Evolutionary conservation across 768 basidiomycete genomes (phyloP).

Genomic region (Psilocybe sp.): DNA sequence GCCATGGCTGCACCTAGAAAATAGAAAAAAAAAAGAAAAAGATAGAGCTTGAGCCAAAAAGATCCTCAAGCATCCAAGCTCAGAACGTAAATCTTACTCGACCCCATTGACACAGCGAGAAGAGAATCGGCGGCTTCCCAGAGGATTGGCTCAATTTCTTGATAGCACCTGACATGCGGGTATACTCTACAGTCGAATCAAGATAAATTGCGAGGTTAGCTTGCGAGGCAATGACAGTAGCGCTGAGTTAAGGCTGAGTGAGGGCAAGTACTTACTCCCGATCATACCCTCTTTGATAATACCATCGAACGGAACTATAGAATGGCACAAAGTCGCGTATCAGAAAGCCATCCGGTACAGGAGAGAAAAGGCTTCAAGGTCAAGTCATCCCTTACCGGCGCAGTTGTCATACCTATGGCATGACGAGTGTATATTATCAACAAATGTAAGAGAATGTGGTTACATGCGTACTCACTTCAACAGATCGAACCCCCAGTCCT

Average conservation of each 20-base stretch:
- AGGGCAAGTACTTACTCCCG: constrained; percentile 38
- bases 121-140: constrained; percentile 52
- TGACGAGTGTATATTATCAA: neutral
- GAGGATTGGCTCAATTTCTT: constrained; percentile 40
- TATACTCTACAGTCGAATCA: constrained; percentile 39
- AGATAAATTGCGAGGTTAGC: neutral
- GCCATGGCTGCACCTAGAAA: constrained; percentile 56
- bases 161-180: constrained; percentile 61
- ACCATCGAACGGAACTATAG: constrained; percentile 47
- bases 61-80: neutral
- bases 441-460: neutral
- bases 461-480: constrained; percentile 44
- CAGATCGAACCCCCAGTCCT: constrained; percentile 65
- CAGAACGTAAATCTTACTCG: constrained; percentile 35
- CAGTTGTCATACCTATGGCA: constrained; percentile 56
- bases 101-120: constrained; percentile 71
- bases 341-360: neutral
- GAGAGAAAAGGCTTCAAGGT: neutral
- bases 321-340: no score
- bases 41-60: neutral
- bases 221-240: neutral
- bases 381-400: constrained; percentile 36
- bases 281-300: constrained; percentile 53
- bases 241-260: no score
- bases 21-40: no score